Evolutionary conservation across 352 stramenopile species (phyloP), one percentile per base, ranked within the genome.

Genomic region (Pythium sukuiense): DNA sequence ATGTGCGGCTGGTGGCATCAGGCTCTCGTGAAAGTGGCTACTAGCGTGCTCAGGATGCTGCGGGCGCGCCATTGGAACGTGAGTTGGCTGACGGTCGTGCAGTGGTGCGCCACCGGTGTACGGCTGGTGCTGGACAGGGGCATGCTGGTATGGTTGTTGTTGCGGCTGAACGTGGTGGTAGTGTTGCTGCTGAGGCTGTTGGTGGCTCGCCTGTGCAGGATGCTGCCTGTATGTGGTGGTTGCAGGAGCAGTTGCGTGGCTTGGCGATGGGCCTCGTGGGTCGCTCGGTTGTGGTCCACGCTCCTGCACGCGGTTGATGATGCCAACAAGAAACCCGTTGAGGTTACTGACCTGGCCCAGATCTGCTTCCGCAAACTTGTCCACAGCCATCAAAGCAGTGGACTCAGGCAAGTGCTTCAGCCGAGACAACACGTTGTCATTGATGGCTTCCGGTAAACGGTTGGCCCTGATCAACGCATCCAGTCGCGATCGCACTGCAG

Each of bases 221-320:
- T 54, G 53, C 53, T 37, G 29, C 9, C 41, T 14, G 16, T 49
- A 49, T 8, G 14, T 18, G n/a, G 2, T 18, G 14, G 12, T 37
- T 14, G 16, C 26, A 45, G 48, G 45, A 18, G 41, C 48, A n/a
- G n/a, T 50, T 12, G 43, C 37, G 20, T 55, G 9, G 8, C 30
- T 37, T 7, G 45, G 18, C n/a, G 33, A 35, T 12, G 4, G 18
- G 20, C 30, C 59, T 6, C 43, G 62, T 14, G 55, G 55, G 24
- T 62, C 54, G 18, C 24, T 63, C 8, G 32, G 27, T 2, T 26
- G 11, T 18, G 55, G 33, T 8, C 9, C 32, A n/a, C 86, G 87
- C 52, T 93, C 86, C 26, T 91, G 81, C 12, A 93, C 82, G 49
- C 84, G 84, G 55, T 91, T 93, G 71, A 95, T 91, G 58, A 95